These are phyloP conservation scores for Raphanus raphanistrum DNA, from an alignment of 345 rosid species.

Conservation along the genomic window DNA sequence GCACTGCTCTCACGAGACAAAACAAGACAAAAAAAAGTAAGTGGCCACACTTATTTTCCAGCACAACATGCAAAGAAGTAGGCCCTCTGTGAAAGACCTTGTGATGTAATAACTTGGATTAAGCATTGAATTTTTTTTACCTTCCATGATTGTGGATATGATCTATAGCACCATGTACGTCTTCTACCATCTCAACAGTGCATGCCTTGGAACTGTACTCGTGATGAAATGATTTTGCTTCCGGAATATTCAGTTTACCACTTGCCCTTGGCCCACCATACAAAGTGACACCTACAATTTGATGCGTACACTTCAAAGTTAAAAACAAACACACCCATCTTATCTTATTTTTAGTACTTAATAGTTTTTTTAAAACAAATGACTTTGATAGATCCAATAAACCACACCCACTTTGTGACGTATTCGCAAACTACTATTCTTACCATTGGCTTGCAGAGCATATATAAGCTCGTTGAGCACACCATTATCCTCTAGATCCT, in stretches of 20 bases:
- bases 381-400: background rate
- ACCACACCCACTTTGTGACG: background rate
- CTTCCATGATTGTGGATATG: conserved; percentile 96
- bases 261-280: conserved; percentile 84
- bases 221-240: conserved; percentile 64
- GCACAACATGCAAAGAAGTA: conserved; percentile 31
- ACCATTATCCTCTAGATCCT: conserved; percentile 66
- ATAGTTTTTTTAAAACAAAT: background rate
- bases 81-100: conserved; percentile 12
- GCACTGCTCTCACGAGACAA: conserved; percentile 59
- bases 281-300: conserved; percentile 61
- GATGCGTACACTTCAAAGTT: background rate
- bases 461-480: conserved; percentile 53
- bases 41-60: conserved; percentile 17
- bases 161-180: conserved; percentile 71
- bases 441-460: conserved; percentile 68
- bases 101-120: conserved; percentile 5
- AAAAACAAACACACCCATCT: conserved; percentile 7
- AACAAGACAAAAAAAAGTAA: conserved; percentile 15
- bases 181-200: conserved; percentile 89
- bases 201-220: conserved; percentile 90
- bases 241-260: conserved; percentile 53
- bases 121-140: conserved; percentile 34
- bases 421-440: background rate
- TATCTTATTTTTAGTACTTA: background rate